A percentile compares a stretch with the other conserved stretches of the same genome.
These are phyloP conservation scores for Mollisia scopiformis DNA, from an alignment of 2,329 filamentous ascomycete genomes.

Conservation along the genomic window DNA sequence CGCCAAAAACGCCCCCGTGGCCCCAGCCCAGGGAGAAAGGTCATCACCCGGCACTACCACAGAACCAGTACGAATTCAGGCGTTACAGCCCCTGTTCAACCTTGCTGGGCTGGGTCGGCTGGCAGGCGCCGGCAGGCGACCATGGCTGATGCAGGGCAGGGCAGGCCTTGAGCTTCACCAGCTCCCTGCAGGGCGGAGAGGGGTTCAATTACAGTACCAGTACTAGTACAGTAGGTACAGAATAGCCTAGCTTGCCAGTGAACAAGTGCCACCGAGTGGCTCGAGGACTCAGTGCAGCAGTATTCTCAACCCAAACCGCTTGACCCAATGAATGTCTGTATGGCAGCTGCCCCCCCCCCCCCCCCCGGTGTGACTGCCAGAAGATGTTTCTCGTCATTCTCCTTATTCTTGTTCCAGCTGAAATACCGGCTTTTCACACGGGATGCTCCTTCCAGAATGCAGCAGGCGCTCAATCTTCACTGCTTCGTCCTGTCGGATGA, in stretches of 20 bases:
- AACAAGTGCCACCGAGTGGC: not conserved
- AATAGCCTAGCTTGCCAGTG: not conserved
- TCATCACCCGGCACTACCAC: not conserved
- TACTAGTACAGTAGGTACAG: no score
- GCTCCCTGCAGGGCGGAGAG: no score
- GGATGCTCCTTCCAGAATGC: not conserved
- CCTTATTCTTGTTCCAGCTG: not conserved
- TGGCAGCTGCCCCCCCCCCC: not conserved
- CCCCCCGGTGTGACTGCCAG: not conserved
- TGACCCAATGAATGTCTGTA: not conserved
- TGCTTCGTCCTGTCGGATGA: not conserved
- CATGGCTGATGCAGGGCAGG: not conserved
- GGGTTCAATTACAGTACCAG: not conserved
- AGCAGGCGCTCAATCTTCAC: not conserved
- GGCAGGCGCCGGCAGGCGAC: not conserved
- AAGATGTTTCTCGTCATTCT: not conserved
- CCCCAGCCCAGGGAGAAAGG: not conserved
- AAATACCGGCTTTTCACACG: not conserved
- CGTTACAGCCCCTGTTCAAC: not conserved
- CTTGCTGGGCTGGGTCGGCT: not conserved
- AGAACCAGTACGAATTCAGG: not conserved
- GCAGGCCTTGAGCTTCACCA: not conserved
- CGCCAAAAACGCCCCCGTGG: no score
- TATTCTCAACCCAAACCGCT: not conserved
- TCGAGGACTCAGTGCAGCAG: not conserved